Evolutionary conservation across 2,329 filamentous ascomycete species (phyloP).

Genomic region (Aspergillus jensenii): DNA sequence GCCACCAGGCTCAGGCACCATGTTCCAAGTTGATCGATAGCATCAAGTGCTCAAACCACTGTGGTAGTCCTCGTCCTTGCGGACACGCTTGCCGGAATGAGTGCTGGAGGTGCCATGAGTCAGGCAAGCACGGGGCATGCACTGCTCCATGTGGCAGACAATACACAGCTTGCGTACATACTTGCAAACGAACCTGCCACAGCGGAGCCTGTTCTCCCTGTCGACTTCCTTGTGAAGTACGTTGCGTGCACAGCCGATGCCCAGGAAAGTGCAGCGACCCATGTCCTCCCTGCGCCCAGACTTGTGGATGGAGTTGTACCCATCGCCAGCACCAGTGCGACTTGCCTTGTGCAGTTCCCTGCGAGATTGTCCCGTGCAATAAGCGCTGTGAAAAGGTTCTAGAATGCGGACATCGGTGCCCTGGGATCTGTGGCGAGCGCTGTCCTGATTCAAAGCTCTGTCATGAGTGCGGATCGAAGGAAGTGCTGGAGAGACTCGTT

Average conservation of each 20-base stretch:
- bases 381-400: slow-evolving; percentile 10
- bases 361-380: slow-evolving; percentile 15
- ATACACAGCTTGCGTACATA: slow-evolving; percentile 4
- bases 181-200: slow-evolving; percentile 1
- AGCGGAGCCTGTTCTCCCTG: slow-evolving; percentile 1
- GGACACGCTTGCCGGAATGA: slow-evolving; percentile 3
- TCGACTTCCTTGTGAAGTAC: slow-evolving; percentile 9
- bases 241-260: slow-evolving; percentile 13
- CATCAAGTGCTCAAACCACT: background rate
- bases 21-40: background rate
- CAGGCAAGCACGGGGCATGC: slow-evolving; percentile 3
- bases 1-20: background rate
- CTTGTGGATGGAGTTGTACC: slow-evolving; percentile 14
- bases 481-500: background rate
- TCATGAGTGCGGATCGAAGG: slow-evolving; percentile 4
- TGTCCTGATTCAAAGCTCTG: slow-evolving; percentile 14
- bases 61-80: background rate
- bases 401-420: slow-evolving; percentile 19
- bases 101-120: slow-evolving; percentile 1
- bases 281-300: slow-evolving; percentile 17
- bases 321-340: slow-evolving; percentile 13
- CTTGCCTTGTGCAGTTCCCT: slow-evolving; percentile 20
- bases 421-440: slow-evolving; percentile 17
- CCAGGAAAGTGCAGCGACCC: slow-evolving; percentile 15
- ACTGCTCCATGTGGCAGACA: background rate